Conservation (phyloP, 2,329 filamentous ascomycete genomes). For the Paraphoma chrysanthemicola region DNA sequence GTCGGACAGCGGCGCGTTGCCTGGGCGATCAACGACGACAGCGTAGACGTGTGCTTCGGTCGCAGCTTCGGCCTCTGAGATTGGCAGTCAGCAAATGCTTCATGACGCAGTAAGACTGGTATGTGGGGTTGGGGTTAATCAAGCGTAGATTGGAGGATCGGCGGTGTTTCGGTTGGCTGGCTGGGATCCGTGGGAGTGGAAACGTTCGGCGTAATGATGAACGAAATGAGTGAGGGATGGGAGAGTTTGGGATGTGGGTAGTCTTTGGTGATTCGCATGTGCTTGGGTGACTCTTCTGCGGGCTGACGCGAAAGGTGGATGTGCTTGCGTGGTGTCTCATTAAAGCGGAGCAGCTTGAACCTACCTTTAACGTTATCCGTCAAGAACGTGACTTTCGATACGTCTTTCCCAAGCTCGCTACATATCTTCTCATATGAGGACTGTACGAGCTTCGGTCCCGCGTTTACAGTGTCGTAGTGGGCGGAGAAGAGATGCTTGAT, state of each 20-base stretch:
- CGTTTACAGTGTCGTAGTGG: conserved; percentile 79
- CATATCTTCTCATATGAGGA: conserved; percentile 73
- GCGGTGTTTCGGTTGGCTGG: conserved; percentile 10
- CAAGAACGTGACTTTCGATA: conserved; percentile 73
- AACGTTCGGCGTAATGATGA: background rate
- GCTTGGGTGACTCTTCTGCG: background rate
- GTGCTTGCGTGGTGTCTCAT: conserved; percentile 15
- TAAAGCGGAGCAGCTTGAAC: background rate
- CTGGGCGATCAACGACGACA: conserved; percentile 64
- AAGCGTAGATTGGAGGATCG: conserved; percentile 12
- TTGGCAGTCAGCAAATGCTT: conserved; percentile 20
- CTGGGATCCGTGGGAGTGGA: background rate
- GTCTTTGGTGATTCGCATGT: background rate
- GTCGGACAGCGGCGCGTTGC: conserved; percentile 67
- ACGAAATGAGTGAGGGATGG: background rate
- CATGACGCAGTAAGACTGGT: conserved; percentile 1
- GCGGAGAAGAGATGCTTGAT: conserved; percentile 46
- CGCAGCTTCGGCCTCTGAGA: conserved; percentile 54
- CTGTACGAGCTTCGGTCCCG: conserved; percentile 73
- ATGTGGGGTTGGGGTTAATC: conserved; percentile 15
- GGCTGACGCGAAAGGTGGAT: conserved; percentile 7
- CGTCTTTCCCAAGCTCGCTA: conserved; percentile 51
- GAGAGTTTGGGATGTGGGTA: background rate
- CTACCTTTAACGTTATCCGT: conserved; percentile 75
- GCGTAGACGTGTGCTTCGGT: conserved; percentile 51